These are phyloP conservation scores for Phytopythium chamaehyphon DNA, from an alignment of 352 stramenopile species.

Conservation along the genomic window DNA sequence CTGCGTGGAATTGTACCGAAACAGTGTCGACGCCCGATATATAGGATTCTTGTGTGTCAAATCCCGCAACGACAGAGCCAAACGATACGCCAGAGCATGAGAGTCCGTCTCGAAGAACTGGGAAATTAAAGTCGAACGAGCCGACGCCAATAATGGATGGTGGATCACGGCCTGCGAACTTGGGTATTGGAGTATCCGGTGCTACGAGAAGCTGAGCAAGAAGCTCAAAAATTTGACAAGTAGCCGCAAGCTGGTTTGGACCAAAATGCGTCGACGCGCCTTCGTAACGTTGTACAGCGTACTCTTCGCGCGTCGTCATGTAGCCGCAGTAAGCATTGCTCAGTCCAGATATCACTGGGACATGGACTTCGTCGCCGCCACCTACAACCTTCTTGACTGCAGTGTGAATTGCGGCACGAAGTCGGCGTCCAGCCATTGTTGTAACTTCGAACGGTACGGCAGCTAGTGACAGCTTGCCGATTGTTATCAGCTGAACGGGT, in stretches of 20 bases:
- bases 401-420: conserved; percentile 36
- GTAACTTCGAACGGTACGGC: conserved; percentile 82
- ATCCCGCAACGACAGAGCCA: conserved; percentile 28
- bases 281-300: conserved; percentile 85
- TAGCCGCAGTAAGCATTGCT: conserved; percentile 86
- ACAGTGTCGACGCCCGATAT: conserved; percentile 47
- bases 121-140: conserved; percentile 69
- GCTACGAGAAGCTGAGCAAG: conserved; percentile 27
- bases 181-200: background rate
- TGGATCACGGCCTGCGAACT: conserved; percentile 15
- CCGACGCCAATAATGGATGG: conserved; percentile 60
- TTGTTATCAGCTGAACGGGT: conserved; percentile 64
- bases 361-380: background rate
- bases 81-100: conserved; percentile 32
- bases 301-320: conserved; percentile 83
- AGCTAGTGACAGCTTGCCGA: conserved; percentile 57
- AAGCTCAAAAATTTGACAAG: conserved; percentile 75
- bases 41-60: conserved; percentile 4
- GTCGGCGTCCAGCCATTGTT: conserved; percentile 75
- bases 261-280: conserved; percentile 88
- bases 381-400: conserved; percentile 20
- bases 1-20: conserved; percentile 60
- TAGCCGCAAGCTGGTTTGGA: conserved; percentile 77
- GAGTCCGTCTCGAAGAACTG: conserved; percentile 67
- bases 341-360: conserved; percentile 67